Percentiles rank a stretch among this genome's conserved stretches.
These are phyloP conservation scores for Candida chilensis DNA, from an alignment of 805 yeast genomes.

Conservation along the genomic window DNA sequence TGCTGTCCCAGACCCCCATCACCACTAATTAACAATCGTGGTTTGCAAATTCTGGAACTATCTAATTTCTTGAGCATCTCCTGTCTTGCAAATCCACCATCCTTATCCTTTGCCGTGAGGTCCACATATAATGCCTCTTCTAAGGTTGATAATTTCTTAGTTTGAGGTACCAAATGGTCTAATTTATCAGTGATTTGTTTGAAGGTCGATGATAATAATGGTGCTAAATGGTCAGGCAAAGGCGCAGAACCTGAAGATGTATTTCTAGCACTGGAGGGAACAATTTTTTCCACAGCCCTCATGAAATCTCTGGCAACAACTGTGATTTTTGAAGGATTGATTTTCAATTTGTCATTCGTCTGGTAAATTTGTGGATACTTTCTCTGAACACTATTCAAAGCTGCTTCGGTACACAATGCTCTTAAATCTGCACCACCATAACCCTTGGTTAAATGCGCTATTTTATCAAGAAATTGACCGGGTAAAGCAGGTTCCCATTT, in stretches of 20 bases:
- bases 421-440: slow-evolving; percentile 97
- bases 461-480: slow-evolving; percentile 44
- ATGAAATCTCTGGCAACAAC: slow-evolving; percentile 82
- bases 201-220: slow-evolving; percentile 50
- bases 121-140: slow-evolving; percentile 66
- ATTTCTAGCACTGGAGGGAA: slow-evolving; percentile 89
- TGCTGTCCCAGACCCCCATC: slow-evolving; percentile 77
- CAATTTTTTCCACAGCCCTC: slow-evolving; percentile 74
- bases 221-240: slow-evolving; percentile 61
- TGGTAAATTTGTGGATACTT: slow-evolving; percentile 88
- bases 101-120: slow-evolving; percentile 42
- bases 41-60: slow-evolving; percentile 66
- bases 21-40: slow-evolving; percentile 72
- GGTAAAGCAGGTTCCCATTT: slow-evolving; percentile 79
- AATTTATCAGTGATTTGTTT: slow-evolving; percentile 35
- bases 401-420: slow-evolving; percentile 94
- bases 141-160: slow-evolving; percentile 42
- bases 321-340: slow-evolving; percentile 61
- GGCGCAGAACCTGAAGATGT: slow-evolving; percentile 69
- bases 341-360: slow-evolving; percentile 60
- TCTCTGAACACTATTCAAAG: slow-evolving; percentile 84
- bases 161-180: slow-evolving; percentile 50
- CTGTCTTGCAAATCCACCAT: slow-evolving; percentile 63
- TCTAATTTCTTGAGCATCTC: slow-evolving; percentile 43
- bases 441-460: slow-evolving; percentile 84